phyloP scores from a whole-genome alignment of 257 asterid species.

The Pogostemon cablin region DNA sequence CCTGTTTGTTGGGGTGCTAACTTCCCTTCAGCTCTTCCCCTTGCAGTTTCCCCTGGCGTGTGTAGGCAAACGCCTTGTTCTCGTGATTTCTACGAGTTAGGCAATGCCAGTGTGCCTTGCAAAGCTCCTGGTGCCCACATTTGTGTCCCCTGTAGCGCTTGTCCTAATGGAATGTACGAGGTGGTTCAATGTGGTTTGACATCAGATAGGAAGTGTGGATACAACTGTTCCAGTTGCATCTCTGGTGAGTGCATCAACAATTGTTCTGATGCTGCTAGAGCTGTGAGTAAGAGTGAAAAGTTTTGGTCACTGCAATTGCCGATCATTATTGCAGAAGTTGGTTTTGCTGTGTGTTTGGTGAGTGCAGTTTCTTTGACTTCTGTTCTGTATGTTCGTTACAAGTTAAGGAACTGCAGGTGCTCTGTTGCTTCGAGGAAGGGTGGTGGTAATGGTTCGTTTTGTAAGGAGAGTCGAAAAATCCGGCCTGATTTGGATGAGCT shows the following conservation, averaged over 20 bases:
- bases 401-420: constrained; percentile 78
- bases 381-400: constrained; percentile 62
- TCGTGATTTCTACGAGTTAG: constrained; percentile 55
- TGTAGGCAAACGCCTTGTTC: constrained; percentile 62
- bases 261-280: constrained; percentile 44
- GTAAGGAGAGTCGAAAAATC: constrained; percentile 55
- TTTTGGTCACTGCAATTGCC: constrained; percentile 81
- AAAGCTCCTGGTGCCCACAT: constrained; percentile 56
- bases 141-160: constrained; percentile 81
- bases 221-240: constrained; percentile 69
- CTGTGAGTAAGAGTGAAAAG: constrained; percentile 43
- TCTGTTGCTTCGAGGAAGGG: constrained; percentile 44
- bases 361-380: constrained; percentile 58
- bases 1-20: constrained; percentile 90
- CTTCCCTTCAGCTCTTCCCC: constrained; percentile 67
- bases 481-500: constrained; percentile 68
- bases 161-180: constrained; percentile 74
- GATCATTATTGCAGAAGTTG: constrained; percentile 67
- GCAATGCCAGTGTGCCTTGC: constrained; percentile 59
- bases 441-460: constrained; percentile 40
- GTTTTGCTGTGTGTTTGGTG: constrained; percentile 71
- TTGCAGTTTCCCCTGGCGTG: constrained; percentile 75
- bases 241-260: constrained; percentile 58
- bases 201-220: constrained; percentile 63
- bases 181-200: constrained; percentile 50